Percentiles rank a stretch among this genome's conserved stretches.
These are phyloP conservation scores for Holtermannia corniformis DNA, from an alignment of 768 basidiomycete species.

Conservation along the genomic window DNA sequence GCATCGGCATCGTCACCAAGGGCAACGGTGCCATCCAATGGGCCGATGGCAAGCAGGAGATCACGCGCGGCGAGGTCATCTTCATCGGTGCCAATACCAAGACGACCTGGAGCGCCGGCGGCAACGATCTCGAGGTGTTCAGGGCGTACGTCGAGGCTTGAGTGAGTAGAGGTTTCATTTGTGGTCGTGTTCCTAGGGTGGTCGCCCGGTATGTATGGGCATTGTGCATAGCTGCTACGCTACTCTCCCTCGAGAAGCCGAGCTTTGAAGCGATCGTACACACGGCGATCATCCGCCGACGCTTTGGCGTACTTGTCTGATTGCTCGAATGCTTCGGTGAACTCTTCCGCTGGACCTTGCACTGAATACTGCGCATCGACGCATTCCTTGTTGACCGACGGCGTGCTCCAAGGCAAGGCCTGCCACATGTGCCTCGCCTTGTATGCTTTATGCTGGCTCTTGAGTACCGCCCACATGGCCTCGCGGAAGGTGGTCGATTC, in stretches of 20 bases:
- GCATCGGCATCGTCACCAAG: constrained; percentile 65
- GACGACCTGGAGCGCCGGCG: constrained; percentile 47
- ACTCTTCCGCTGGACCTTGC: no score
- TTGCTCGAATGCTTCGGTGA: no score
- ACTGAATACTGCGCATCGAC: no score
- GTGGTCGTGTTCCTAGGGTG: no score
- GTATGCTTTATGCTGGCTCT: background rate
- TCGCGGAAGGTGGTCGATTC: background rate
- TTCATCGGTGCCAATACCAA: constrained; percentile 68
- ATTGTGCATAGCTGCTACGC: no score
- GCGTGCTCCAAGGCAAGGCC: background rate
- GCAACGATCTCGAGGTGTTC: constrained; percentile 50
- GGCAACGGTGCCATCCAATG: constrained; percentile 51
- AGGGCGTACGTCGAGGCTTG: constrained; percentile 54
- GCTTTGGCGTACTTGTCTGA: background rate
- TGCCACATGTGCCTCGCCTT: background rate
- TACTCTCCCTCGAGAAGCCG: no score
- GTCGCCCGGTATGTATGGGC: no score
- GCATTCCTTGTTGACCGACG: no score
- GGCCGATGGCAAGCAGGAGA: constrained; percentile 39
- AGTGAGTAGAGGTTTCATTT: constrained; percentile 1
- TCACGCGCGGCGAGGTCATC: constrained; percentile 61
- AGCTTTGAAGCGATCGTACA: background rate
- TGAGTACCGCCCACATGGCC: background rate
- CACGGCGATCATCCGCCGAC: background rate